These are phyloP conservation scores for Plantago coronopus DNA, from an alignment of 305 asterid genomes.

Conservation along the genomic window DNA sequence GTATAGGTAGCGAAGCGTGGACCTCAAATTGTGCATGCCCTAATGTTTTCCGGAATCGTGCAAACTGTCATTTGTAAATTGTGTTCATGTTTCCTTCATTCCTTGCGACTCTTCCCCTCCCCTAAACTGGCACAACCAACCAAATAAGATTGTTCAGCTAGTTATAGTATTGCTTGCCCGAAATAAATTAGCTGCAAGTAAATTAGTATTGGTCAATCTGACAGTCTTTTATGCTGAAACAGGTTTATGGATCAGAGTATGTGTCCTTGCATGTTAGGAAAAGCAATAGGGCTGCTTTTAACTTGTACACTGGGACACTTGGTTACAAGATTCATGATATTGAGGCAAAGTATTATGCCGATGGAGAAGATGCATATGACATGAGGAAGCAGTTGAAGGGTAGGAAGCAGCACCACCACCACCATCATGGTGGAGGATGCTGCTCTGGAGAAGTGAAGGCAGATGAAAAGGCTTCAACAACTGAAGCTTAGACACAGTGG, in stretches of 20 bases:
- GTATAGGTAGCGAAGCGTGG: no score
- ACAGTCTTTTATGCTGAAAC: constrained; percentile 35
- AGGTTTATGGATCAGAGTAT: constrained; percentile 89
- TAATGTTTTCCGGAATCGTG: no score
- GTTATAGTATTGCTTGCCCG: no score
- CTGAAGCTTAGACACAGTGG: constrained; percentile 45
- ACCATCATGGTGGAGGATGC: constrained; percentile 82
- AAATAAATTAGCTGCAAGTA: no score
- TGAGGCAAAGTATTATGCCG: constrained; percentile 96
- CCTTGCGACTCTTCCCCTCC: no score
- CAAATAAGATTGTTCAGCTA: no score
- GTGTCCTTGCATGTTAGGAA: constrained; percentile 94
- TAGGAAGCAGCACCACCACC: constrained; percentile 36
- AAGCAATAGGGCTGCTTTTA: constrained; percentile 91
- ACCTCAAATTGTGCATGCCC: no score
- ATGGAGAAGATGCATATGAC: constrained; percentile 99
- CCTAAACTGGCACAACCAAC: no score
- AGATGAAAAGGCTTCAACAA: constrained; percentile 35
- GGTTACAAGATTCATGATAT: constrained; percentile 87
- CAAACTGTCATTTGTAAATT: no score
- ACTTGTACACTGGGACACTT: constrained; percentile 79
- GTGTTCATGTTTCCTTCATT: no score
- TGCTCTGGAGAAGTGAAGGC: constrained; percentile 61
- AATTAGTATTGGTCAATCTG: no score
- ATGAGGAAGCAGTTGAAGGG: constrained; percentile 49